Conservation (phyloP, 257 asterid genomes). For the Capsicum pubescens region DNA sequence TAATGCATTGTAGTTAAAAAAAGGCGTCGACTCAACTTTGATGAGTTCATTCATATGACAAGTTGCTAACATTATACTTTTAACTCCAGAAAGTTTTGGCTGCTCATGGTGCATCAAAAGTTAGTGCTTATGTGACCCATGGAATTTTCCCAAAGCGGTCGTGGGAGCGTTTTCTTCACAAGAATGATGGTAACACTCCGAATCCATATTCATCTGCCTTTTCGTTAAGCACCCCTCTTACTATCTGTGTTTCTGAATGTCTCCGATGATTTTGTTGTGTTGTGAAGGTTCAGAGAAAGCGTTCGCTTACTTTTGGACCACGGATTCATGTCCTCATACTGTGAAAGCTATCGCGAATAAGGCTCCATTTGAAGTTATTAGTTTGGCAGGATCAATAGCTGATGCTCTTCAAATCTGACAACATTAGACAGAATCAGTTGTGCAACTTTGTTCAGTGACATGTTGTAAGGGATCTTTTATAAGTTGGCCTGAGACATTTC, state of each 20-base stretch:
- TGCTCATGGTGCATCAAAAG: slow-evolving; percentile 87
- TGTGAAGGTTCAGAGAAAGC: slow-evolving; percentile 54
- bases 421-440: not conserved
- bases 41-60: not conserved
- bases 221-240: not conserved
- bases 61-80: slow-evolving; percentile 14
- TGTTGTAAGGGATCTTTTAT: not conserved
- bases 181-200: slow-evolving; percentile 54
- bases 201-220: not conserved
- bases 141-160: slow-evolving; percentile 84
- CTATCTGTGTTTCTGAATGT: slow-evolving; percentile 25
- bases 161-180: slow-evolving; percentile 82
- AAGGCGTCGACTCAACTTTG: not conserved
- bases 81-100: slow-evolving; percentile 81
- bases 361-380: slow-evolving; percentile 86
- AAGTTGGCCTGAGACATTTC: not conserved
- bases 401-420: slow-evolving; percentile 85
- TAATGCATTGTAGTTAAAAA: not conserved
- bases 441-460: not conserved
- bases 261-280: not conserved
- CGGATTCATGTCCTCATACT: slow-evolving; percentile 86
- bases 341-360: slow-evolving; percentile 64
- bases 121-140: slow-evolving; percentile 91
- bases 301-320: slow-evolving; percentile 86
- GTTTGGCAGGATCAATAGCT: slow-evolving; percentile 93